Evolutionary conservation across 1,284 basidiomycete genomes (phyloP), one percentile per base, ranked within the genome.

Genomic region (Neolentinus lepideus): DNA sequence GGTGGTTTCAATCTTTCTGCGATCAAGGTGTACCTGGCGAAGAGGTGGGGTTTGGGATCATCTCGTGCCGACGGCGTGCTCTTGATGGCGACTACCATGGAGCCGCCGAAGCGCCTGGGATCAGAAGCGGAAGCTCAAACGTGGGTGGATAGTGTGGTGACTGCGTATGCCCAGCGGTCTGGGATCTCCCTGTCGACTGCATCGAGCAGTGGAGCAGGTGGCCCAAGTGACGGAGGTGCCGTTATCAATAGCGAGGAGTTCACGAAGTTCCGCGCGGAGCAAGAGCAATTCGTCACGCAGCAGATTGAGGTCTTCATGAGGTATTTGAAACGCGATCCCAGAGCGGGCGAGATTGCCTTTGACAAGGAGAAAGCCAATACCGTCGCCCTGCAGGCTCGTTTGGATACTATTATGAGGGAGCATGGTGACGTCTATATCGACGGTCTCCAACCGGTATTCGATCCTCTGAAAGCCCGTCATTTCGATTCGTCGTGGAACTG

Each of bases 401-500:
- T 99, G 56, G 97, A 99, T 68, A 83, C 83, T 59, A 94, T 96
- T 66, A 78, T 79, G 58, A 85, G 84, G 66, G 96, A 95, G 72
- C 94, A 97, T 62, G 93, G 97, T 26, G 95, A 98, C 63, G 71
- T 79, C 0, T 99, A 99, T 74, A 78, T 98, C 60, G 90, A 97
- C 57, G 96, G 96, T 50, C 97, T 99, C 62, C 85, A 94, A 68
- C 95, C 96, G 16, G 80, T 83, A 57, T 99, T 99, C 74, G 92
- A 95, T 65, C 87, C 92, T 2, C 79, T 96, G 69, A 99, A 99
- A 74, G 96, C 95, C 19, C 91, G 97, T 53, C 92, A 91, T 68
- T 99, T 99, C 76, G 94, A 98, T 70, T 98, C 94, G 10, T 94
- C 90, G 11, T 99, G 96, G 96, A 99, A 99, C 71, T 99, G 96